Evolutionary conservation across 192 early-diverging fungal genomes (phyloP), one percentile per base, ranked within the genome.

Genomic region (Haplosporangium gracile): DNA sequence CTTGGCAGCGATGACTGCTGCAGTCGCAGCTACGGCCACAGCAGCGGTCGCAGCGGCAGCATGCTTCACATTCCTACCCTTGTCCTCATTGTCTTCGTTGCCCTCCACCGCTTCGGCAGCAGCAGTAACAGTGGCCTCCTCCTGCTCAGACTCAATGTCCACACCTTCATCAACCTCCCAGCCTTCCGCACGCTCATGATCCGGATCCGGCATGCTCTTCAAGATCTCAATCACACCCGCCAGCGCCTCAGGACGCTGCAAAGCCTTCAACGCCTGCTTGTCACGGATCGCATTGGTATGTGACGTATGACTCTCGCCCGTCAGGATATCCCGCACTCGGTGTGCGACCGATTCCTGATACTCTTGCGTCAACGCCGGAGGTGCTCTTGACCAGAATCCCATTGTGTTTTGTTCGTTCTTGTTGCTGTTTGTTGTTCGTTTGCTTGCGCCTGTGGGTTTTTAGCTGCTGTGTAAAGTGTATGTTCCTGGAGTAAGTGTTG

Each of bases 121-220:
- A 20, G n/a, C 15, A 43, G 15, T 24, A 15, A 36, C 32, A 32
- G n/a, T 49, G 4, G 36, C 77, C 24, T 79, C 77, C 38, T 43
- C 55, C 20, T 70, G 20, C 18, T 68, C 57, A 9, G 74, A 76
- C 38, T 86, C 79, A 16, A 79, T 22, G 0, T 68, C 77, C 13
- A 80, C 47, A 2, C 74, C 79, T 32, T 80, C 75, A 39, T 85
- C 83, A 1, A 80, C 42, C 20, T 80, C 75, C 75, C 84, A 86
- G 34, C 75, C 84, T 32, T 75, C 82, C 11, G 71, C 72, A 29
- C 63, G 16, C 3, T 51, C 49, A 8, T 39, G 77, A 47, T 39
- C 53, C 34, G 85, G 89, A 18, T 89, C 85, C 3, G 89, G 89
- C 89, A 89, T 89, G 18, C 73, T 70, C 60, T 88, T 89, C 40